phyloP scores from a whole-genome alignment of 164 flowering plant genomes.

The Umbilicus rupestris region DNA sequence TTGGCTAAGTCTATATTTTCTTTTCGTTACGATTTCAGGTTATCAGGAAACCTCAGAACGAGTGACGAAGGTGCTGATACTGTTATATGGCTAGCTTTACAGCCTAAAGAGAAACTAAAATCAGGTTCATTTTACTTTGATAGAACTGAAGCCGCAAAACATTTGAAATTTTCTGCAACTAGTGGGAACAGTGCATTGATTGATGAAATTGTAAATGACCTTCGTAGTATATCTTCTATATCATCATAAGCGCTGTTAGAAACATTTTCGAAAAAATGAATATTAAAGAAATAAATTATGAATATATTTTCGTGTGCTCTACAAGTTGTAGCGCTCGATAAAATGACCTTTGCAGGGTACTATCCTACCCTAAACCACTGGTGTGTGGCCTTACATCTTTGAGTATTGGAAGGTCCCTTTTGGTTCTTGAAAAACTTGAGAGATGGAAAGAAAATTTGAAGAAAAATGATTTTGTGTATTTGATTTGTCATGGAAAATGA shows the following conservation, averaged over 20 bases:
- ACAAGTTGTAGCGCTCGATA: no score
- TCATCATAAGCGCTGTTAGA: conserved; percentile 10
- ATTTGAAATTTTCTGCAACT: conserved; percentile 58
- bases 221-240: conserved; percentile 34
- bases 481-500: no score
- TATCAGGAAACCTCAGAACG: conserved; percentile 68
- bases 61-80: conserved; percentile 90
- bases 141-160: conserved; percentile 77
- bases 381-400: no score
- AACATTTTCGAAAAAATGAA: background rate
- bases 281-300: background rate
- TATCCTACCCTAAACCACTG: no score
- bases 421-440: no score
- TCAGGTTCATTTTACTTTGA: conserved; percentile 84
- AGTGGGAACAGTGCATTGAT: conserved; percentile 40
- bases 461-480: no score
- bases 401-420: no score
- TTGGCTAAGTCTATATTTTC: background rate
- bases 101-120: conserved; percentile 64
- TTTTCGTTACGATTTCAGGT: conserved; percentile 27
- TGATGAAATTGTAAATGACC: conserved; percentile 36
- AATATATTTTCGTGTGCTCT: background rate
- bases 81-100: conserved; percentile 74
- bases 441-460: no score
- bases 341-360: no score